Evolutionary conservation across 805 yeast genomes (phyloP).

Genomic region (Kluyveromyces lactis): DNA sequence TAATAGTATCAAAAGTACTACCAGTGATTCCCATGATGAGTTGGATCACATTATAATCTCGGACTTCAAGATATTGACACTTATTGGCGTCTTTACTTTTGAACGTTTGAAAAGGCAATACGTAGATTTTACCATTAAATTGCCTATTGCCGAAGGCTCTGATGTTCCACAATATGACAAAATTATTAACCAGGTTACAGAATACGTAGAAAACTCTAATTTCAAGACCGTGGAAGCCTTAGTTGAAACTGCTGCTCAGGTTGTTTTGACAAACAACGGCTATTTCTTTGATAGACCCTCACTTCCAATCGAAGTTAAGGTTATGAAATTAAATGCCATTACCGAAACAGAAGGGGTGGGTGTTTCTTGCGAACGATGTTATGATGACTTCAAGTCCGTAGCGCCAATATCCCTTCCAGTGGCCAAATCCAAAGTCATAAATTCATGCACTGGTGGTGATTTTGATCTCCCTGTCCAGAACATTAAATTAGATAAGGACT

Average conservation of each 20-base stretch:
- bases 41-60: slow-evolving; percentile 28
- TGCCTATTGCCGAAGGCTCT: slow-evolving; percentile 28
- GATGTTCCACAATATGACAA: slow-evolving; percentile 23
- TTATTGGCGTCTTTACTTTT: slow-evolving; percentile 91
- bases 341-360: slow-evolving; percentile 87
- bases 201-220: slow-evolving; percentile 65
- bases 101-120: slow-evolving; percentile 79
- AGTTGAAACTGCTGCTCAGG: slow-evolving; percentile 61
- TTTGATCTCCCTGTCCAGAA: slow-evolving; percentile 31
- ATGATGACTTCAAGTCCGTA: slow-evolving; percentile 29
- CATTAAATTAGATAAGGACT: slow-evolving; percentile 4
- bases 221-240: slow-evolving; percentile 93
- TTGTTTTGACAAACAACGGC: slow-evolving; percentile 35
- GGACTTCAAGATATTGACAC: slow-evolving; percentile 52
- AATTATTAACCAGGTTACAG: slow-evolving; percentile 41
- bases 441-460: no score
- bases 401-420: slow-evolving; percentile 15
- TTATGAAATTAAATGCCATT: slow-evolving; percentile 83
- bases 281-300: slow-evolving; percentile 34
- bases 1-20: slow-evolving; percentile 19
- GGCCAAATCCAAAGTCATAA: background rate
- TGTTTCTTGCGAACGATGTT: slow-evolving; percentile 53
- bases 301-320: slow-evolving; percentile 43
- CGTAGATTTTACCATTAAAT: slow-evolving; percentile 47
- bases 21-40: slow-evolving; percentile 3